Percentiles rank a stretch among this genome's conserved stretches.
phyloP scores from a whole-genome alignment of 2,329 filamentous ascomycete genomes.

The Plectosphaerella sp. region DNA sequence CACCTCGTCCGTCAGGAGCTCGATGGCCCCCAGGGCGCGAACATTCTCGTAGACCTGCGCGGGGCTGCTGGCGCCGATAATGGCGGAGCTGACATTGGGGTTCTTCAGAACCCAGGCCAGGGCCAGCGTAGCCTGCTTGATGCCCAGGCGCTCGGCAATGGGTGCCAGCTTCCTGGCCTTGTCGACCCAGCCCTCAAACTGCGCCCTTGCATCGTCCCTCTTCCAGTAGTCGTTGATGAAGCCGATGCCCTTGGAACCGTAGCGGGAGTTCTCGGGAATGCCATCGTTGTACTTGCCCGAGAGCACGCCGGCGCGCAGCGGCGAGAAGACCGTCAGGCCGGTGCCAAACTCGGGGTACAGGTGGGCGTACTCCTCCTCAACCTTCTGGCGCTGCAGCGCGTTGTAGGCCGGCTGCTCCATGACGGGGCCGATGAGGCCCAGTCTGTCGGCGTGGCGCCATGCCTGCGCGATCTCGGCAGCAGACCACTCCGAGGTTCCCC shows the following conservation, averaged over 20 bases:
- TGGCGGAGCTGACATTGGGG: constrained; percentile 56
- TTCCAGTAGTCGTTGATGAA: constrained; percentile 52
- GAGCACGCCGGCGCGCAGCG: constrained; percentile 52
- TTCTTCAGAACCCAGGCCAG: constrained; percentile 62
- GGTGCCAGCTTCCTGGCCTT: constrained; percentile 56
- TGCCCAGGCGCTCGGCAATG: constrained; percentile 60
- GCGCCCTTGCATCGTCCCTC: constrained; percentile 40
- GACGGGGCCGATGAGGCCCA: constrained; percentile 57
- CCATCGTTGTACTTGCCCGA: constrained; percentile 65
- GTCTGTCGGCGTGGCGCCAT: constrained; percentile 54
- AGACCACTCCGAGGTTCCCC: constrained; percentile 66
- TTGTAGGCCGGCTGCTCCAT: constrained; percentile 67
- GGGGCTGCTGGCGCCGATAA: constrained; percentile 53
- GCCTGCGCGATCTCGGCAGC: constrained; percentile 62
- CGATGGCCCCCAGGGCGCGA: constrained; percentile 44
- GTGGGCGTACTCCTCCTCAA: constrained; percentile 59
- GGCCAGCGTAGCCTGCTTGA: constrained; percentile 52
- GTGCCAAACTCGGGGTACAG: constrained; percentile 57
- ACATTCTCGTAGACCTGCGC: constrained; percentile 59
- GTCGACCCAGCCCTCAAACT: constrained; percentile 52
- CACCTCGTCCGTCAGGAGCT: constrained; percentile 55
- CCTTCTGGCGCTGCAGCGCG: constrained; percentile 55
- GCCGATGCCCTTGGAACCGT: constrained; percentile 48
- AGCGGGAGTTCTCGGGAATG: constrained; percentile 54
- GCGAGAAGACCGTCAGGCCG: constrained; percentile 60